Percentiles rank a stretch among this genome's conserved stretches.
These are phyloP conservation scores for Fusarium sp. DNA, from an alignment of 2,329 filamentous ascomycete genomes.

Conservation along the genomic window DNA sequence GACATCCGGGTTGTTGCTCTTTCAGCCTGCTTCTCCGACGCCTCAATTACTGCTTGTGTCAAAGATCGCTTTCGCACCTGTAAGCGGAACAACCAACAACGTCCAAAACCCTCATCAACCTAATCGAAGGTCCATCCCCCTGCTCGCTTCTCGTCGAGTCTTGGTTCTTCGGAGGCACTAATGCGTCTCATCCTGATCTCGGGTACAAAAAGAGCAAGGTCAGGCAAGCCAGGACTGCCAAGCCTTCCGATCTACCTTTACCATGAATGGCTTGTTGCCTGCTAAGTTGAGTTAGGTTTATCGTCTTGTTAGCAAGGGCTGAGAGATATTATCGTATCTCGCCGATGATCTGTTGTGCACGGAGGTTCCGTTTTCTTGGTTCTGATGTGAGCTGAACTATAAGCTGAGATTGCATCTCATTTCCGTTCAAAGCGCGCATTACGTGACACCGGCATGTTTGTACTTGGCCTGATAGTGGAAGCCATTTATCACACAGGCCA, in stretches of 20 bases:
- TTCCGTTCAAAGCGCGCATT: conserved; percentile 32
- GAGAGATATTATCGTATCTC: conserved; percentile 24
- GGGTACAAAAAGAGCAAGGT: conserved; percentile 22
- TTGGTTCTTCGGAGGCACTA: conserved; percentile 38
- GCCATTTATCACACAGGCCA: no score
- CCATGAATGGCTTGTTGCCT: conserved; percentile 14
- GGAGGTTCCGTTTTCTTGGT: conserved; percentile 22
- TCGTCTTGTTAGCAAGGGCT: not conserved
- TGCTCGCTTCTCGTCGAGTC: conserved; percentile 18
- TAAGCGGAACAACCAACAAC: conserved; percentile 29
- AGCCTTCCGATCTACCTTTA: conserved; percentile 22
- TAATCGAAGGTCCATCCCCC: conserved; percentile 10
- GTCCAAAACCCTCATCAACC: not conserved
- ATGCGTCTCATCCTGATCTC: conserved; percentile 48
- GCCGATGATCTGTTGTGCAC: conserved; percentile 33
- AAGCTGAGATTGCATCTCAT: conserved; percentile 21
- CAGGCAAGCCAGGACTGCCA: conserved; percentile 4
- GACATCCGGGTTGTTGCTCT: conserved; percentile 28
- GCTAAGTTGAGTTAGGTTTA: conserved; percentile 11
- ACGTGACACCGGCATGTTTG: conserved; percentile 38
- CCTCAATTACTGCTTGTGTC: conserved; percentile 33
- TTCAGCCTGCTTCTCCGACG: conserved; percentile 43
- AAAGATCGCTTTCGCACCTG: conserved; percentile 9
- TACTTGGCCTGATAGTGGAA: not conserved
- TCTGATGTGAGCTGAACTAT: conserved; percentile 12